These are phyloP conservation scores for Exophiala xenobiotica DNA, from an alignment of 2,329 filamentous ascomycete genomes.

Conservation along the genomic window DNA sequence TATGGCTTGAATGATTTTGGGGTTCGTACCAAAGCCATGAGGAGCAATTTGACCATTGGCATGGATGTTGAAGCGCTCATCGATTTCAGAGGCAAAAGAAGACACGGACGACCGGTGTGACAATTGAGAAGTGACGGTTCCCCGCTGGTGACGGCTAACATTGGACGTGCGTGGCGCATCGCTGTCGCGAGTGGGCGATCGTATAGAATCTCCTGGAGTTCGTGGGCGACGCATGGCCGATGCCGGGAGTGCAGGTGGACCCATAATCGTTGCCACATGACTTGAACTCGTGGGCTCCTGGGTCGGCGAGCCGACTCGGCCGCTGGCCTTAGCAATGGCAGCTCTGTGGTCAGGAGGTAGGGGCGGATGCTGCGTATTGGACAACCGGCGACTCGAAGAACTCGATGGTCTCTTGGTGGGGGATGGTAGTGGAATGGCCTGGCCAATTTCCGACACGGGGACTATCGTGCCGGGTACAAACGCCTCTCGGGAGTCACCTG, in stretches of 20 bases:
- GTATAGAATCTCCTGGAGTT: conserved; percentile 59
- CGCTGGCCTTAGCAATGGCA: conserved; percentile 74
- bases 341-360: conserved; percentile 80
- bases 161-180: conserved; percentile 56
- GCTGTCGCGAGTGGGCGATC: conserved; percentile 49
- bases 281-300: conserved; percentile 9
- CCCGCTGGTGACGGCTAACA: conserved; percentile 33
- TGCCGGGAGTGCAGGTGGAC: conserved; percentile 78
- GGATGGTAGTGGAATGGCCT: conserved; percentile 28
- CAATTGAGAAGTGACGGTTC: conserved; percentile 39
- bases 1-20: conserved; percentile 97
- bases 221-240: conserved; percentile 67
- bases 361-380: conserved; percentile 59
- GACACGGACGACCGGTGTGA: conserved; percentile 83
- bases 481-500: not conserved
- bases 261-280: conserved; percentile 58
- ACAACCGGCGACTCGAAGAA: conserved; percentile 63
- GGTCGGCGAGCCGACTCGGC: conserved; percentile 52
- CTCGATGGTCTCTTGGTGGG: conserved; percentile 65
- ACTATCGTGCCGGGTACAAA: not conserved
- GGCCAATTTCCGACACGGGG: not conserved
- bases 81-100: conserved; percentile 91
- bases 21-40: conserved; percentile 74
- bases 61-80: conserved; percentile 81
- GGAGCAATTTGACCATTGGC: conserved; percentile 55